A percentile compares a stretch with the other conserved stretches of the same genome.
phyloP scores from a whole-genome alignment of 805 yeast genomes.

The Starmerella kuoi region DNA sequence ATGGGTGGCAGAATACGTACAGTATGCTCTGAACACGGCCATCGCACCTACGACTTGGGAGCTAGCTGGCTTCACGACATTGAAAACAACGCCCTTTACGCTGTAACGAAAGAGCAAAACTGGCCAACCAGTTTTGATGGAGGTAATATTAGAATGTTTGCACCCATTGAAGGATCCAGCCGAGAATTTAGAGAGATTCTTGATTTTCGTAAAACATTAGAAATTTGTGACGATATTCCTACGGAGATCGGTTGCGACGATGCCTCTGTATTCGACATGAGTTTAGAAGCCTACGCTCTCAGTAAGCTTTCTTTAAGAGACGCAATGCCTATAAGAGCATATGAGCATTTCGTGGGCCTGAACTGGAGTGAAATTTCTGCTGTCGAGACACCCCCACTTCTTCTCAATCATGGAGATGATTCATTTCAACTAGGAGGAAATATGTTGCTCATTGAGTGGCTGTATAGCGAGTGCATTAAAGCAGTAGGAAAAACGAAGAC shows the following conservation, averaged over 20 bases:
- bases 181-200: background rate
- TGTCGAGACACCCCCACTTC: slow-evolving; percentile 7
- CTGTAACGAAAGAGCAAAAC: background rate
- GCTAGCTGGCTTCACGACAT: slow-evolving; percentile 88
- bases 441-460: slow-evolving; percentile 2
- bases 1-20: slow-evolving; percentile 57
- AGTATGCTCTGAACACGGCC: slow-evolving; percentile 24
- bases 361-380: slow-evolving; percentile 6
- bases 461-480: background rate
- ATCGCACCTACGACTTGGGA: slow-evolving; percentile 52
- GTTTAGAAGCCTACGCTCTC: slow-evolving; percentile 2
- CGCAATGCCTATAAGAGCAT: background rate
- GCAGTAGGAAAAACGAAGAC: background rate
- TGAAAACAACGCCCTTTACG: slow-evolving; percentile 44
- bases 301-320: background rate
- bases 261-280: slow-evolving; percentile 7
- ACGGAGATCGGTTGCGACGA: slow-evolving; percentile 5
- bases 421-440: slow-evolving; percentile 5
- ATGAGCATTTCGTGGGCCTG: slow-evolving; percentile 5
- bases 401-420: slow-evolving; percentile 1
- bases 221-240: background rate
- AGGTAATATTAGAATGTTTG: background rate
- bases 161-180: background rate
- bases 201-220: background rate
- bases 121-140: background rate